phyloP scores from a whole-genome alignment of 1,139 yeast species.

The Magnusiomyces suaveolens region DNA sequence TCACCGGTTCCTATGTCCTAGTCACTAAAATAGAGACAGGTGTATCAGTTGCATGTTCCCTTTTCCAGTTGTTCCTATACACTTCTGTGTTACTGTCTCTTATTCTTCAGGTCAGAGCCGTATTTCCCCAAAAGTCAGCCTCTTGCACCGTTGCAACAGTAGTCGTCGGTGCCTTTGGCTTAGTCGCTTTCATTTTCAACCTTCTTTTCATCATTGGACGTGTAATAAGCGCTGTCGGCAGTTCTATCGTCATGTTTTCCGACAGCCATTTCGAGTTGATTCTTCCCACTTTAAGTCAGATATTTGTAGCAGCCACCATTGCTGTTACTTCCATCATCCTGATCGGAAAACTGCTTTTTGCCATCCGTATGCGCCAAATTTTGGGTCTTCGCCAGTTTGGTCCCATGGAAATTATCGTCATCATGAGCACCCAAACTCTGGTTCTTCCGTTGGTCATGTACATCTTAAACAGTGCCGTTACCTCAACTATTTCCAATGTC shows the following conservation, averaged over 20 bases:
- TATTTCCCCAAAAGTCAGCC: constrained; percentile 49
- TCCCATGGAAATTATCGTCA: constrained; percentile 65
- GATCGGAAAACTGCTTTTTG: constrained; percentile 50
- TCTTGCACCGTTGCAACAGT: constrained; percentile 34
- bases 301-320: constrained; percentile 61
- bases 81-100: constrained; percentile 54
- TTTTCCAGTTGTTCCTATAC: constrained; percentile 51
- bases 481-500: constrained; percentile 13
- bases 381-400: constrained; percentile 78
- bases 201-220: constrained; percentile 4
- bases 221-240: constrained; percentile 6
- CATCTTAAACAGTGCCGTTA: constrained; percentile 35
- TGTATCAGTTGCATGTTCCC: constrained; percentile 49
- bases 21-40: constrained; percentile 32
- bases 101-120: constrained; percentile 57
- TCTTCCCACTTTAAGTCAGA: constrained; percentile 27
- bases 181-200: constrained; percentile 33
- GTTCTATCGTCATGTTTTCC: background rate
- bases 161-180: constrained; percentile 38
- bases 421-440: constrained; percentile 78
- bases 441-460: constrained; percentile 63
- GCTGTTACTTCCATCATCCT: constrained; percentile 52
- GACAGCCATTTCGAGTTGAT: constrained; percentile 12
- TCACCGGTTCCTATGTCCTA: constrained; percentile 42
- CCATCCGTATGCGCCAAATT: constrained; percentile 60